Conservation (phyloP, 1,284 basidiomycete genomes). For the Pascua guehoae region DNA sequence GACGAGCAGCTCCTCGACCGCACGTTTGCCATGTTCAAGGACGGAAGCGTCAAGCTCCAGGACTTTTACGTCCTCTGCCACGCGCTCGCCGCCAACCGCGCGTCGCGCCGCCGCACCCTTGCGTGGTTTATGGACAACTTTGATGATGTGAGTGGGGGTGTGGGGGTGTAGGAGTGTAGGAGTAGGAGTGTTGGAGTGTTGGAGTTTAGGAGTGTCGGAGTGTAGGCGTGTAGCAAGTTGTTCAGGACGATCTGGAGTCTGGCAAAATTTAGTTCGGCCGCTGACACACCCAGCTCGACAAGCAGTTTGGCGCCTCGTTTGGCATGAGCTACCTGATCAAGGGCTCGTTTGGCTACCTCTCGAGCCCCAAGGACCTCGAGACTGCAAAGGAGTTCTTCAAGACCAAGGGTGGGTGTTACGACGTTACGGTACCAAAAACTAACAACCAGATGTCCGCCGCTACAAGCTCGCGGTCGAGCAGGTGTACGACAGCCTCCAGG, state of each 20-base stretch:
- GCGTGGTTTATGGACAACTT: conserved; percentile 61
- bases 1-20: conserved; percentile 54
- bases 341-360: conserved; percentile 62
- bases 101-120: conserved; percentile 35
- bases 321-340: conserved; percentile 50
- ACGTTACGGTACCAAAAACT: not conserved
- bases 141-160: conserved; percentile 55
- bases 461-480: conserved; percentile 54
- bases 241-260: too few relatives aligned
- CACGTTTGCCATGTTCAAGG: conserved; percentile 59
- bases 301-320: conserved; percentile 68
- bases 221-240: too few relatives aligned
- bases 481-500: conserved; percentile 55
- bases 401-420: conserved; percentile 40
- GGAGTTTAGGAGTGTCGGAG: too few relatives aligned
- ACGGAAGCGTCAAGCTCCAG: conserved; percentile 59
- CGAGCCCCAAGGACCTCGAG: conserved; percentile 66
- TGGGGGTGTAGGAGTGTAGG: too few relatives aligned
- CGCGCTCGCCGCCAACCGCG: conserved; percentile 45
- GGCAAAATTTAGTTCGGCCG: not conserved
- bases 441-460: conserved; percentile 42
- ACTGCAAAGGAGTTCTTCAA: conserved; percentile 67
- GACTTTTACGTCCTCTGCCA: conserved; percentile 58
- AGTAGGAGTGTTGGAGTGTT: too few relatives aligned
- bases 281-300: conserved; percentile 56